Percentiles rank a stretch among this genome's conserved stretches.
Evolutionary conservation across 2,329 filamentous ascomycete species (phyloP).

Genomic region (Fusarium albosuccineum): DNA sequence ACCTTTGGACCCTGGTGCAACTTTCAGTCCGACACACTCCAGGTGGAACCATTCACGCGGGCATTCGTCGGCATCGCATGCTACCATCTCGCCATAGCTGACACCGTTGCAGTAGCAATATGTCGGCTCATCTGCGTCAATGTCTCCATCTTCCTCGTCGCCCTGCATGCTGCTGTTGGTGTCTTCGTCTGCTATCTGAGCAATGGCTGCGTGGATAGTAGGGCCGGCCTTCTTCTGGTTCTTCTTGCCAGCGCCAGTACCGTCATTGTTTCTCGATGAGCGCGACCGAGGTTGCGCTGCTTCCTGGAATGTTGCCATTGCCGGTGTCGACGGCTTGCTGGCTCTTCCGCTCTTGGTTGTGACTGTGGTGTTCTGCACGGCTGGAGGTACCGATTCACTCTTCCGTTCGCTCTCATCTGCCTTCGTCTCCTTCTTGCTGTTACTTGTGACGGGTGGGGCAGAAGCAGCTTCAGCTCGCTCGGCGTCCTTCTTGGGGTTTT

Average conservation of each 20-base stretch:
- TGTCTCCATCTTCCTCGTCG: conserved; percentile 65
- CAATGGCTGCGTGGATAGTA: conserved; percentile 54
- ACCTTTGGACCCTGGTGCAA: conserved; percentile 82
- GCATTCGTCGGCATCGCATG: conserved; percentile 80
- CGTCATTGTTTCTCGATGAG: conserved; percentile 63
- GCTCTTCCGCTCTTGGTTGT: conserved; percentile 76
- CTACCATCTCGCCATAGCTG: conserved; percentile 88
- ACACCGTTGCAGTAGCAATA: conserved; percentile 87
- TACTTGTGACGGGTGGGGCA: conserved; percentile 47
- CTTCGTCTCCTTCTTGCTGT: conserved; percentile 61
- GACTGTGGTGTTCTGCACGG: conserved; percentile 58
- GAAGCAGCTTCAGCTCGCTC: conserved; percentile 47
- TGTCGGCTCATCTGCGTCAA: conserved; percentile 77
- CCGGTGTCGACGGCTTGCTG: conserved; percentile 76
- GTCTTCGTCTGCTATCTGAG: conserved; percentile 56
- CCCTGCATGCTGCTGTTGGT: conserved; percentile 57
- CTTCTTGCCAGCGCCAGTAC: conserved; percentile 63
- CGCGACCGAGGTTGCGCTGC: conserved; percentile 66
- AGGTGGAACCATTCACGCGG: conserved; percentile 87
- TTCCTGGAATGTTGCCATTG: conserved; percentile 71
- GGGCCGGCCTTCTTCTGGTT: conserved; percentile 70
- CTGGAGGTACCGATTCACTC: conserved; percentile 61
- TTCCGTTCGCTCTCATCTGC: conserved; percentile 54
- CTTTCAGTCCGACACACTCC: conserved; percentile 82
- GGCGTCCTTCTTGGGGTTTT: conserved; percentile 51